Evolutionary conservation across 2,329 filamentous ascomycete species (phyloP).

Genomic region (Phyllosticta citribraziliensis): DNA sequence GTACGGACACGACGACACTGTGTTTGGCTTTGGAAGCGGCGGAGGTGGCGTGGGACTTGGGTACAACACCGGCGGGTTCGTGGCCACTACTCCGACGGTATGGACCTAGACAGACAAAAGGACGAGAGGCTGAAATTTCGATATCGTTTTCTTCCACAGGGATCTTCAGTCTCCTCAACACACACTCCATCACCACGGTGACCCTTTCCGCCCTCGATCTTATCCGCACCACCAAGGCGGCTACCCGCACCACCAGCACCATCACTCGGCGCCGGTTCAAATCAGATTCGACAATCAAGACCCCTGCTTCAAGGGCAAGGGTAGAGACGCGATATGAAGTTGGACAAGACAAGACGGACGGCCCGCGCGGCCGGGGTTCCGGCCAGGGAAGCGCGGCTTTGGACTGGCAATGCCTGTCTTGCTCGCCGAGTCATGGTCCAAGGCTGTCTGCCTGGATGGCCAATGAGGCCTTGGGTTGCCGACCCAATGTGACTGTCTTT

Average conservation of each 20-base stretch:
- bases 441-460: background rate
- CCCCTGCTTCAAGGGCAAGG: conserved; percentile 9
- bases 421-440: background rate
- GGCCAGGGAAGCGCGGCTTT: background rate
- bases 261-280: conserved; percentile 5
- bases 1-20: conserved; percentile 31
- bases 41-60: conserved; percentile 25
- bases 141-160: conserved; percentile 25
- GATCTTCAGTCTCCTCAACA: conserved; percentile 17
- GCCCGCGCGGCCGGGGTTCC: background rate
- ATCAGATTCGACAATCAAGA: conserved; percentile 5
- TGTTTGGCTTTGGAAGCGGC: conserved; percentile 26
- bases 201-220: background rate
- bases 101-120: conserved; percentile 27
- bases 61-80: conserved; percentile 33
- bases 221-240: background rate
- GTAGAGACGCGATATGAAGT: conserved; percentile 7
- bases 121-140: conserved; percentile 25
- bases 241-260: conserved; percentile 5
- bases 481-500: background rate
- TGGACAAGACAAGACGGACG: background rate
- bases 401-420: background rate
- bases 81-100: conserved; percentile 28
- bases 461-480: background rate
- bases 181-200: background rate